Evolutionary conservation across 331 rosid genomes (phyloP).

Genomic region (Quercus tomentella): DNA sequence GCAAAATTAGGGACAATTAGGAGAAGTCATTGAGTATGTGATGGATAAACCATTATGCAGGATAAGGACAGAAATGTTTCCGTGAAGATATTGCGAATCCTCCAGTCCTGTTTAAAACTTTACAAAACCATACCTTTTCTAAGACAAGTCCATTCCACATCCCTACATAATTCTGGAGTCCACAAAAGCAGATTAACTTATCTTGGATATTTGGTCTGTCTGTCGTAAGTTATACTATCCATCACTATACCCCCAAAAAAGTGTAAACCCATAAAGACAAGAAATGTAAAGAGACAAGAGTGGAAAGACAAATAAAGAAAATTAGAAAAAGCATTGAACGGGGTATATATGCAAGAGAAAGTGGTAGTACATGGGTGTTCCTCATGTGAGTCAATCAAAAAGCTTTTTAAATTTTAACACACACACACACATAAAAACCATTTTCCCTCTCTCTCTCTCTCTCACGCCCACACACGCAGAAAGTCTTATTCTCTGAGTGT

Average conservation of each 20-base stretch:
- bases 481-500: conserved; percentile 38
- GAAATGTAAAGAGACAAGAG: conserved; percentile 33
- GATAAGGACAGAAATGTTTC: conserved; percentile 39
- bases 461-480: not conserved
- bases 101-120: conserved; percentile 21
- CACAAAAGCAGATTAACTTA: conserved; percentile 24
- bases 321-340: conserved; percentile 12
- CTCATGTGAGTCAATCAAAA: conserved; percentile 47
- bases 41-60: conserved; percentile 21
- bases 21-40: conserved; percentile 14
- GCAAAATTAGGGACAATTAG: not conserved
- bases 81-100: conserved; percentile 44
- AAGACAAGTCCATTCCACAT: conserved; percentile 45
- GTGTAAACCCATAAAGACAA: conserved; percentile 21
- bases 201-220: conserved; percentile 29
- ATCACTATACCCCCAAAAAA: conserved; percentile 33
- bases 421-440: not conserved
- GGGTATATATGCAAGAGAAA: conserved; percentile 23
- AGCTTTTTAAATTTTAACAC: conserved; percentile 5
- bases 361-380: conserved; percentile 30
- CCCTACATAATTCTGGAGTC: conserved; percentile 34
- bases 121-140: conserved; percentile 37
- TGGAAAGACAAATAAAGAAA: conserved; percentile 26
- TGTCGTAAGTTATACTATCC: conserved; percentile 19
- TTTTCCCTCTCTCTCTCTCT: conserved; percentile 20